These are phyloP conservation scores for Macrophomina pseudophaseolina DNA, from an alignment of 2,329 filamentous ascomycete genomes.

Conservation along the genomic window DNA sequence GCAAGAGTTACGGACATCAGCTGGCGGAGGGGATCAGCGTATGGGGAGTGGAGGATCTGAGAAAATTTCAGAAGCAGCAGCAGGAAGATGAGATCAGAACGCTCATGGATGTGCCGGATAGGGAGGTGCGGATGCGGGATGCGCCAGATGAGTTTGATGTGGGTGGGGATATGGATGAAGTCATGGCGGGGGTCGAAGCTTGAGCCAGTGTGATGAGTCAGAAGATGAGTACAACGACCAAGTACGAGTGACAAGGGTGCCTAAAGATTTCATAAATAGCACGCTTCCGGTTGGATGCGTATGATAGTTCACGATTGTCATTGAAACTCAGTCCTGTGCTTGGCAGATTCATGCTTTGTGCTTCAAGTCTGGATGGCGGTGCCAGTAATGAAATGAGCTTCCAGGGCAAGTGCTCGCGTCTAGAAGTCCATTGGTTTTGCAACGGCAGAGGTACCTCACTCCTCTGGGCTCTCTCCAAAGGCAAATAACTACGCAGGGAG, in stretches of 20 bases:
- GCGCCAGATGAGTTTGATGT: conserved; percentile 41
- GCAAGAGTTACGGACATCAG: conserved; percentile 79
- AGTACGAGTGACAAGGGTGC: neutral
- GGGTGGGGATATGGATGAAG: conserved; percentile 42
- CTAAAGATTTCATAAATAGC: no score
- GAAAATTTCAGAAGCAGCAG: conserved; percentile 76
- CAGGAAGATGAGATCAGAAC: conserved; percentile 71
- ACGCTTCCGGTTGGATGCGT: no score
- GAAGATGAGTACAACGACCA: neutral
- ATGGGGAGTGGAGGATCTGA: conserved; percentile 82
- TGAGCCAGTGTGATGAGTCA: neutral
- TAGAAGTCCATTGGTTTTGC: no score
- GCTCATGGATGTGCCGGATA: conserved; percentile 55
- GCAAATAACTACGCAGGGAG: no score
- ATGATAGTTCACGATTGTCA: no score
- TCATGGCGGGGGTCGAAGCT: conserved; percentile 40
- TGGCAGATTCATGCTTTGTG: no score
- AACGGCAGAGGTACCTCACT: no score
- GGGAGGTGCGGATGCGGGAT: conserved; percentile 37
- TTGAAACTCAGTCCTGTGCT: no score
- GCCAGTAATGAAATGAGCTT: no score
- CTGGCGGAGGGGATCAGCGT: conserved; percentile 93
- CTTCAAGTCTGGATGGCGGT: no score
- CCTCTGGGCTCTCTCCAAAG: no score
- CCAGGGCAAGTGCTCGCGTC: no score